A percentile compares a stretch with the other conserved stretches of the same genome.
phyloP scores from a whole-genome alignment of 306 rosid species.

The Abrus pulchellus region DNA sequence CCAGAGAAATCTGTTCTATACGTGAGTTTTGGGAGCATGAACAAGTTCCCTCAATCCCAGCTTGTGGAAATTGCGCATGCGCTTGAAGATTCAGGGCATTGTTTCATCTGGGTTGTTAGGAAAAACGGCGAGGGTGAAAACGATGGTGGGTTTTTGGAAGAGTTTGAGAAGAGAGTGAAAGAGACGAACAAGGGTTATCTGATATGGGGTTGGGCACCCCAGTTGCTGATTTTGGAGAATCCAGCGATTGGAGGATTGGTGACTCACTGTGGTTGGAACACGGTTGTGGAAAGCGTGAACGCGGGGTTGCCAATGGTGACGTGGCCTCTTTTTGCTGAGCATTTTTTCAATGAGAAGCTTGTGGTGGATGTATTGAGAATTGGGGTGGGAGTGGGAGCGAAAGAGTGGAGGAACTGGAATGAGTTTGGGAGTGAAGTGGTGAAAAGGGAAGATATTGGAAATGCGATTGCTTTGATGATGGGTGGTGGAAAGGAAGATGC shows the following conservation, averaged over 20 bases:
- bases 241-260: slow-evolving; percentile 48
- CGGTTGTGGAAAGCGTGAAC: slow-evolving; percentile 46
- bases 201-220: slow-evolving; percentile 56
- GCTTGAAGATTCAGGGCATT: slow-evolving; percentile 37
- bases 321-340: slow-evolving; percentile 59
- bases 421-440: slow-evolving; percentile 44
- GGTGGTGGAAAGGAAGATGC: slow-evolving; percentile 8
- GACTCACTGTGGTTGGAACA: slow-evolving; percentile 54
- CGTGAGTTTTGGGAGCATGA: slow-evolving; percentile 54
- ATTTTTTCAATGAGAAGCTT: slow-evolving; percentile 47
- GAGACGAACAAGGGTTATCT: slow-evolving; percentile 35
- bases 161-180: slow-evolving; percentile 44
- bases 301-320: slow-evolving; percentile 53
- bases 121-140: slow-evolving; percentile 29
- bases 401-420: slow-evolving; percentile 50
- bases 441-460: slow-evolving; percentile 42
- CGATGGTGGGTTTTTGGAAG: slow-evolving; percentile 30
- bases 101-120: slow-evolving; percentile 50
- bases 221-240: slow-evolving; percentile 45
- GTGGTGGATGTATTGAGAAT: slow-evolving; percentile 53
- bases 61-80: slow-evolving; percentile 48
- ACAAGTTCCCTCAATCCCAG: slow-evolving; percentile 41
- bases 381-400: slow-evolving; percentile 52
- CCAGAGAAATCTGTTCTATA: slow-evolving; percentile 40
- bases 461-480: slow-evolving; percentile 43